Base-by-base conservation (phyloP, 176 grass and related monocot species). In the Avena eriantha region DNA sequence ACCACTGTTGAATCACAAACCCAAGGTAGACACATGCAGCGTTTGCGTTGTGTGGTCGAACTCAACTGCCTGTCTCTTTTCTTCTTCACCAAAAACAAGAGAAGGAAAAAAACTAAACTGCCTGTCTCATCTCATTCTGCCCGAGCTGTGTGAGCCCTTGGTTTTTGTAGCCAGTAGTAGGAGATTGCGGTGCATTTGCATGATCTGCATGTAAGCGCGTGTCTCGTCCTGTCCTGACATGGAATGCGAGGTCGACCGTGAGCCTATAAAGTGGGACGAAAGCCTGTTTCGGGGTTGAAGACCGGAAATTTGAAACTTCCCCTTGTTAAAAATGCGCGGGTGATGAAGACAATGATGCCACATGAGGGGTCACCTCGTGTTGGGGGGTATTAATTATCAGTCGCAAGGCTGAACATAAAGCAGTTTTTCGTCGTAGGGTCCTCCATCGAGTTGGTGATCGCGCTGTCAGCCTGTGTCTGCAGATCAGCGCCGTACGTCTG, bases 351-450 rank as follows among this genome's bases (percentile, higher is more conserved):
- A 21, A 69, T 39, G 39, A 41, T 10, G 19, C 72, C 58, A 77
- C 61, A 12, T 13, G 61, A 12, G 24, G 24, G 33, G 57, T 18
- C 84, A 69, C 73, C 74, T 45, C 12, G 6, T 53, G 10, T 33
- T 46, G 41, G 33, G 17, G 61, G 77, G 8, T 29, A 29, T 29
- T 29, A 29, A 70, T 17, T 66, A 56, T 45, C 61, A 3, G 29
- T 56, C 29, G 48, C 18, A 15, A 24, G 31, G 8, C 18, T 54
- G 12, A 49, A 69, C 15, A 16, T 1, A 33, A 41, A 88, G 35
- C 73, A 78, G 48, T 45, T 78, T 88, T 83, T 83, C 73, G 24
- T 77, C 24, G 36, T 69, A 79, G 74, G 81, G 81, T 29, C 81
- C 65, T 73, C 87, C 74, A 46, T 29, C 15, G 34, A 58, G 34